phyloP scores from a whole-genome alignment of 2,329 filamentous ascomycete genomes.

The Xylariaceae sp. region DNA sequence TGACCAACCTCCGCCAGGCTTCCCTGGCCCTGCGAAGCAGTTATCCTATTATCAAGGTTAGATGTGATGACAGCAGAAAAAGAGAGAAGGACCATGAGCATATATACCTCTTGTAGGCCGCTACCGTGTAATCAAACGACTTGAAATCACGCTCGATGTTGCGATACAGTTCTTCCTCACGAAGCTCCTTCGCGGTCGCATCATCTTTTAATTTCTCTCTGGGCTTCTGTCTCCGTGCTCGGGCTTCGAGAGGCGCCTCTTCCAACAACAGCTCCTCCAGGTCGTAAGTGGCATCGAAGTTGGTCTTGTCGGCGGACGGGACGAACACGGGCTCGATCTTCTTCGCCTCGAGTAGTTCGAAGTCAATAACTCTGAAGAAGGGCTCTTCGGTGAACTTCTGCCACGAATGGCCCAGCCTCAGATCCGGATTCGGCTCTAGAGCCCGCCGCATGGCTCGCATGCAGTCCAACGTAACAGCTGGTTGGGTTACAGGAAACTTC shows the following conservation, averaged over 20 bases:
- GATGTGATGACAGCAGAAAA: neutral
- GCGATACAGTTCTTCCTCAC: conserved; percentile 87
- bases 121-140: conserved; percentile 89
- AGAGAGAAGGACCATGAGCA: neutral
- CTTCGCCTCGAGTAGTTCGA: conserved; percentile 76
- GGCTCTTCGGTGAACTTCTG: conserved; percentile 80
- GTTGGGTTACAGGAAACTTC: conserved; percentile 86
- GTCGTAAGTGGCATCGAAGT: conserved; percentile 98
- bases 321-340: conserved; percentile 86
- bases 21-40: conserved; percentile 27
- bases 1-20: neutral
- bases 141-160: conserved; percentile 93
- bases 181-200: conserved; percentile 89
- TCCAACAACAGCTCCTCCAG: conserved; percentile 89
- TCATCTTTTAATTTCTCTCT: conserved; percentile 87
- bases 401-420: conserved; percentile 81
- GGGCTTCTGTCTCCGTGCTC: conserved; percentile 89
- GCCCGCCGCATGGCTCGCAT: conserved; percentile 82
- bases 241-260: conserved; percentile 88
- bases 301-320: conserved; percentile 95
- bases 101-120: conserved; percentile 65
- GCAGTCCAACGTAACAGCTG: conserved; percentile 82
- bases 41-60: conserved; percentile 31
- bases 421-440: conserved; percentile 71
- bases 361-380: conserved; percentile 85